These are phyloP conservation scores for Basidiobolus meristosporus DNA, from an alignment of 371 early-diverging fungal species.

Conservation along the genomic window DNA sequence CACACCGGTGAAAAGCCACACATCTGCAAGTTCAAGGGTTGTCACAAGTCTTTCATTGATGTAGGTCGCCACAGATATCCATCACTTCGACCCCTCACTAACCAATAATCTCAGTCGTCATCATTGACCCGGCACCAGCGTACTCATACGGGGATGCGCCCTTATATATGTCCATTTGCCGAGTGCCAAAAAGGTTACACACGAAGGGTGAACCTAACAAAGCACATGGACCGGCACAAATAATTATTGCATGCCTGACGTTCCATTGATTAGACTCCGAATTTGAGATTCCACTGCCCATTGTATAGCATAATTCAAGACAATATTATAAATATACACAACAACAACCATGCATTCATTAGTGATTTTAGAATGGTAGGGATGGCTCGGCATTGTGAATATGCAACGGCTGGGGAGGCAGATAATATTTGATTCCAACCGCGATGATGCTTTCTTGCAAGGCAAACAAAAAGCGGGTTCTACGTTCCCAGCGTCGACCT, in stretches of 20 bases:
- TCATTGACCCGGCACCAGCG: conserved; percentile 70
- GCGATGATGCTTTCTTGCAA: conserved; percentile 1
- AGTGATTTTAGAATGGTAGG: too few species aligned
- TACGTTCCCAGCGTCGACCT: conserved; percentile 32
- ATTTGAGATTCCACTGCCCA: too few species aligned
- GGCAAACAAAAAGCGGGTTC: conserved; percentile 3
- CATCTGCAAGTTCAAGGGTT: conserved; percentile 15
- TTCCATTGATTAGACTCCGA: too few species aligned
- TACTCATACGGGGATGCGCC: conserved; percentile 74
- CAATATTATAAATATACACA: too few species aligned
- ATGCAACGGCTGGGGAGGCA: conserved; percentile 1
- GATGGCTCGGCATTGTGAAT: too few species aligned
- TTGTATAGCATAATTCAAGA: too few species aligned
- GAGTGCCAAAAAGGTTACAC: background rate
- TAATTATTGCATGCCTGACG: too few species aligned
- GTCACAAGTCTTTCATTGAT: conserved; percentile 19
- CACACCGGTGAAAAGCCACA: conserved; percentile 51
- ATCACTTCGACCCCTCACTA: conserved; percentile 47
- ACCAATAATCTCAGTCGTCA: conserved; percentile 31
- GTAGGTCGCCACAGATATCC: conserved; percentile 32
- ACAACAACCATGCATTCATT: too few species aligned
- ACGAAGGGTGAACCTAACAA: too few species aligned
- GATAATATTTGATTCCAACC: conserved; percentile 1
- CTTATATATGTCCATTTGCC: conserved; percentile 37
- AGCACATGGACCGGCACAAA: too few species aligned